Base-by-base conservation (phyloP, 2,329 filamentous ascomycete genomes). In the Talaromyces islandicus region DNA sequence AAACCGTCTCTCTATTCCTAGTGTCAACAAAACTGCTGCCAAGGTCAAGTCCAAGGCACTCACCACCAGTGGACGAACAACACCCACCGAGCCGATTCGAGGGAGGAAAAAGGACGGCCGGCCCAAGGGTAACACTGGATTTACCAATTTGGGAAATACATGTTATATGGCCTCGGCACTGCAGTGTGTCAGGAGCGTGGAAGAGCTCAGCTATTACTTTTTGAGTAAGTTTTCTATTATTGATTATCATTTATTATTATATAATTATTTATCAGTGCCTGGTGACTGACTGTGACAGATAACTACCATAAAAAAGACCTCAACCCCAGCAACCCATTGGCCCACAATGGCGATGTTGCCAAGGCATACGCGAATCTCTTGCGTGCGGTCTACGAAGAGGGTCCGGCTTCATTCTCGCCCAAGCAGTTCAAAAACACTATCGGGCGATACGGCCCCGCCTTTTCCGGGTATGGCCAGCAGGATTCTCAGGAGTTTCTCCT, bases 91-190 rank as follows among this genome's bases (percentile, higher is more conserved):
- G 58, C 78, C 89, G 63, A 92, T 90, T 0, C 83, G 92, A 65
- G 91, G 91, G 50, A 66, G 68, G 48, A 85, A 88, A 62, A 87
- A 85, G 66, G 84, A 86, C 43, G 89, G 89, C 10, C 86, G 87
- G 63, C 85, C 85, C 12, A 76, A 86, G 35, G 94, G 94, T 32
- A 88, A 88, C 46, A 89, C 92, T 48, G 94, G 94, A 35, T 79
- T 99, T 57, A 86, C 85, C 64, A 99, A 99, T 70, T 79, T 99
- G 14, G 94, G 94, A 54, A 99, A 99, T 70, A 97, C 94, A 0
- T 99, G 94, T 76, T 99, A 99, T 77, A 97, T 97, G 92, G 97
- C 97, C 75, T 96, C 93, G 24, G 94, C 94, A 10, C 80, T 97
- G 58, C 94, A 99, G 72, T 99, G 94, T 72, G 85, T 99, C 56